Conservation (phyloP, 495 filamentous ascomycete genomes). For the Hypoxylon lienhwacheense region DNA sequence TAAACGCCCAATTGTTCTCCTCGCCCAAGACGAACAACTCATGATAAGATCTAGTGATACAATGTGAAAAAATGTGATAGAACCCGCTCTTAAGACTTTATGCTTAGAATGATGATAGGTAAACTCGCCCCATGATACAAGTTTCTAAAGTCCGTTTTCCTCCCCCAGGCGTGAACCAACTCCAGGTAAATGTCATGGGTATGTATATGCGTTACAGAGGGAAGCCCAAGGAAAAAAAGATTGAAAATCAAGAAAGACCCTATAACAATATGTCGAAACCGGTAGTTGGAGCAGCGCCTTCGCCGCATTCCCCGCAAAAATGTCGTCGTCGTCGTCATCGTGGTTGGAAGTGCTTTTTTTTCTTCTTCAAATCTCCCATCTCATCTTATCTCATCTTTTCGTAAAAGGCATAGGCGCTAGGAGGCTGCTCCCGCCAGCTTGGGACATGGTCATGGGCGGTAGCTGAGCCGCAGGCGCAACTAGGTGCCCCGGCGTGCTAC, state of each 20-base stretch:
- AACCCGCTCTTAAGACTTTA: slow-evolving; percentile 8
- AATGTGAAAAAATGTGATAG: slow-evolving; percentile 3
- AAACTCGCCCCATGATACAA: slow-evolving; percentile 16
- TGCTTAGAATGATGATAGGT: slow-evolving; percentile 8
- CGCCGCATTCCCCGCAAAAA: slow-evolving; percentile 2
- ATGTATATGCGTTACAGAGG: slow-evolving; percentile 30
- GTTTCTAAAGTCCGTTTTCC: slow-evolving; percentile 27
- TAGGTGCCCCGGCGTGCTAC: slow-evolving; percentile 35
- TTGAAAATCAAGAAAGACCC: too few relatives aligned
- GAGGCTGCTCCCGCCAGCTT: slow-evolving; percentile 39
- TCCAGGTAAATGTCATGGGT: slow-evolving; percentile 12
- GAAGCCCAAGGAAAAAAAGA: too few relatives aligned
- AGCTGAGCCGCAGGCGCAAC: slow-evolving; percentile 36
- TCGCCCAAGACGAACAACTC: slow-evolving; percentile 3
- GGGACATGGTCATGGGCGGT: slow-evolving; percentile 49
- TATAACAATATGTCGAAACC: too few relatives aligned
- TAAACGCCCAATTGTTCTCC: slow-evolving; percentile 14
- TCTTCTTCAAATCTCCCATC: too few relatives aligned
- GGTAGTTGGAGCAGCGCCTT: too few relatives aligned
- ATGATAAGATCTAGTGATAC: slow-evolving; percentile 25
- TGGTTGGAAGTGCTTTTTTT: too few relatives aligned
- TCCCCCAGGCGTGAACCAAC: slow-evolving; percentile 15
- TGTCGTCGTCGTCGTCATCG: slow-evolving; percentile 24
- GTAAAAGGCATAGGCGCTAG: slow-evolving; percentile 46
- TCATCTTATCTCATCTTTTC: slow-evolving; percentile 37